Evolutionary conservation across 1,139 yeast species (phyloP).

Genomic region (Debaryomycetaceae sp.): DNA sequence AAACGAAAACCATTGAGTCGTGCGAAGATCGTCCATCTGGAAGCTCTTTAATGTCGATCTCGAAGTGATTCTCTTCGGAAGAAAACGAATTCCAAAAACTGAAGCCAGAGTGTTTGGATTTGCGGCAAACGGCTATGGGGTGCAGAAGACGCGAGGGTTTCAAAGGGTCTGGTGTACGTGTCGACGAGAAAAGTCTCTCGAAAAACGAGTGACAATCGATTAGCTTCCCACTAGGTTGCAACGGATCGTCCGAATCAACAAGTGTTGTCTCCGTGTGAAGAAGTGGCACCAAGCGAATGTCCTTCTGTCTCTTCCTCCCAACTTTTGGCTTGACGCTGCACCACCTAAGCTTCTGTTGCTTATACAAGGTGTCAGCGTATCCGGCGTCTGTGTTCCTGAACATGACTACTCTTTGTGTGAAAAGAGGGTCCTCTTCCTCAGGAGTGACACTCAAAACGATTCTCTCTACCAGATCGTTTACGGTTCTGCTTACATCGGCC

Average conservation of each 20-base stretch:
- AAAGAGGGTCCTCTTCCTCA: slow-evolving; percentile 4
- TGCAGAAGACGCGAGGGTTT: not conserved
- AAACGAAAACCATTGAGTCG: slow-evolving; percentile 2
- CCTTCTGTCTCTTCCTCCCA: not conserved
- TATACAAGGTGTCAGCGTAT: slow-evolving; percentile 11
- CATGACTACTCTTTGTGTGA: slow-evolving; percentile 6
- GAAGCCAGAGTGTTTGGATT: not conserved
- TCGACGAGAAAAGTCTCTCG: slow-evolving; percentile 1
- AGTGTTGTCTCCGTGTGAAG: slow-evolving; percentile 6
- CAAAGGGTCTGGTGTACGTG: not conserved
- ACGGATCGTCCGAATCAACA: not conserved
- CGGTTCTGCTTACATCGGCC: slow-evolving; percentile 7
- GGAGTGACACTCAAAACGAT: slow-evolving; percentile 8
- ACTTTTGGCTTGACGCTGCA: slow-evolving; percentile 7
- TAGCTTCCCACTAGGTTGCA: slow-evolving; percentile 1
- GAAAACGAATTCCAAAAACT: slow-evolving; percentile 1
- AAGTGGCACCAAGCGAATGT: slow-evolving; percentile 5
- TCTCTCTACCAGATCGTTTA: slow-evolving; percentile 8
- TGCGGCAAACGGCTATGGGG: not conserved
- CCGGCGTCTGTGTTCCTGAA: slow-evolving; percentile 8
- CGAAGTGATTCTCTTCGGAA: not conserved
- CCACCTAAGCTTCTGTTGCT: slow-evolving; percentile 9
- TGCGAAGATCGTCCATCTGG: not conserved
- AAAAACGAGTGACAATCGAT: not conserved
- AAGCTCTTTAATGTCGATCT: slow-evolving; percentile 1